Conservation (phyloP, 306 rosid species). For the Mucuna pruriens region DNA sequence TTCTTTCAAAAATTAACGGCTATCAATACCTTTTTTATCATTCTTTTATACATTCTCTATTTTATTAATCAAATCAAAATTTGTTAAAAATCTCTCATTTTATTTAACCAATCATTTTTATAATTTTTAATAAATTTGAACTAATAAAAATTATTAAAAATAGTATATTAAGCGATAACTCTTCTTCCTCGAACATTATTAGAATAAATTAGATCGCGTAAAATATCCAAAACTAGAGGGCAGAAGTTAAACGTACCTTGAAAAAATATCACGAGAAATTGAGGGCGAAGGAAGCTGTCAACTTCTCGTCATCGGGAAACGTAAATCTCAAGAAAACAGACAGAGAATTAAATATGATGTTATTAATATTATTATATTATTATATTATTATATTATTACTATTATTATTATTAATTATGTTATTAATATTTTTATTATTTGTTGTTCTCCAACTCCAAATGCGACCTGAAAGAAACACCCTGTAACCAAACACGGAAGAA, state of each 20-base stretch:
- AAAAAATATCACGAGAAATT: slow-evolving; percentile 40
- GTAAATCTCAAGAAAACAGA: slow-evolving; percentile 62
- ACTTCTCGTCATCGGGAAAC: slow-evolving; percentile 47
- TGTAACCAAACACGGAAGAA: slow-evolving; percentile 41
- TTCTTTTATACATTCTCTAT: too few relatives aligned
- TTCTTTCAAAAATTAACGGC: too few relatives aligned
- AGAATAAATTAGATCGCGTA: not conserved
- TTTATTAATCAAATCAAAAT: too few relatives aligned
- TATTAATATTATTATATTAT: not conserved
- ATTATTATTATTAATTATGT: too few relatives aligned
- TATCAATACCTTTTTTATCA: too few relatives aligned
- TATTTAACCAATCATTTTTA: too few relatives aligned
- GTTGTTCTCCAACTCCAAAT: slow-evolving; percentile 17
- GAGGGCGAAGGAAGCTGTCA: slow-evolving; percentile 32
- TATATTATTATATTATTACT: too few relatives aligned
- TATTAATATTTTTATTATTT: not conserved
- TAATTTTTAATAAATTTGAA: too few relatives aligned
- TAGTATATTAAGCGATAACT: too few relatives aligned
- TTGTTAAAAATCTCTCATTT: too few relatives aligned
- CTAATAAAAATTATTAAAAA: too few relatives aligned
- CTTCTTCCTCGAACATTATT: too few relatives aligned
- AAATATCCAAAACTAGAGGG: not conserved
- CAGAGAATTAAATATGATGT: slow-evolving; percentile 11
- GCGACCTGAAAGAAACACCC: slow-evolving; percentile 32
- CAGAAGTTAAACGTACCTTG: slow-evolving; percentile 38